phyloP scores from a whole-genome alignment of 345 rosid genomes.

The Salix arbutifolia region DNA sequence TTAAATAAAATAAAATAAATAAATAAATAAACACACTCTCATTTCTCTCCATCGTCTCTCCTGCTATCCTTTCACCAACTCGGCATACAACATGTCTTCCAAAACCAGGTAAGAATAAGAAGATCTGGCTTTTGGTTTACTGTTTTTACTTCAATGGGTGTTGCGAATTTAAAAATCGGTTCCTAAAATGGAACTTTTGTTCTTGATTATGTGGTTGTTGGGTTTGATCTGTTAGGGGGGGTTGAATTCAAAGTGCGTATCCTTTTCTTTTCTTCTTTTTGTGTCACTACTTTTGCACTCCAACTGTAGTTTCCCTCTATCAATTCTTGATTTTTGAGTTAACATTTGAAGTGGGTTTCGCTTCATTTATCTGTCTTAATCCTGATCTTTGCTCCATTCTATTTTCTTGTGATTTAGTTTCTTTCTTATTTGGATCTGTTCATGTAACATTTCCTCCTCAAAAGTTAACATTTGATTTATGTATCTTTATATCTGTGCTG shows the following conservation, averaged over 20 bases:
- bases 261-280: neutral
- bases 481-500: neutral
- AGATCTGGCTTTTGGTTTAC: neutral
- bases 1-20: neutral
- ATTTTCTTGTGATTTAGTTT: neutral
- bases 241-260: neutral
- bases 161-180: constrained; percentile 11
- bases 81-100: constrained; percentile 37
- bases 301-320: neutral
- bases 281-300: neutral
- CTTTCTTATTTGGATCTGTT: constrained; percentile 15
- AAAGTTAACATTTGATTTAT: neutral
- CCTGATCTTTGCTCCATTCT: neutral
- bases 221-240: constrained; percentile 17
- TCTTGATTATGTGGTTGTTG: neutral
- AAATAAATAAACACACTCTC: neutral
- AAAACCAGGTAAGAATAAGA: constrained; percentile 49
- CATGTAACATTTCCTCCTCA: neutral
- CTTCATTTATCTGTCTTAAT: constrained; percentile 3
- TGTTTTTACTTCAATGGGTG: neutral
- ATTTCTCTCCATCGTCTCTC: neutral
- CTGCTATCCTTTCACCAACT: constrained; percentile 7
- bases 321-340: constrained; percentile 8
- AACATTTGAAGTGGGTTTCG: constrained; percentile 11
- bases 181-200: neutral